phyloP scores from a whole-genome alignment of 2,329 filamentous ascomycete species.

The Fusarium sp. region DNA sequence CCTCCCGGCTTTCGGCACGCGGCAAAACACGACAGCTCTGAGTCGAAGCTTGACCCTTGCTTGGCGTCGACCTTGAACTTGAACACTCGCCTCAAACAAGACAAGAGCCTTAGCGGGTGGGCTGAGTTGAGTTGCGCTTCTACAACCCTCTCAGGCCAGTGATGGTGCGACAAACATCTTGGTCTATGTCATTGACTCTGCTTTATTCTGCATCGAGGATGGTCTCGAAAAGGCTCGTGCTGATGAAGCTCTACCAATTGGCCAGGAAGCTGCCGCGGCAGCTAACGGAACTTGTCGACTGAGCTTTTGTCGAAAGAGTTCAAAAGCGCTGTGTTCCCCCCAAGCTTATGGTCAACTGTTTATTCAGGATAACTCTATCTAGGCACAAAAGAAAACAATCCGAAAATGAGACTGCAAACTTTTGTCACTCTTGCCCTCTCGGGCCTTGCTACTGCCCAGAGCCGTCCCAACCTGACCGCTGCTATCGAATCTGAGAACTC shows the following conservation, averaged over 20 bases:
- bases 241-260: constrained; percentile 26
- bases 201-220: constrained; percentile 18
- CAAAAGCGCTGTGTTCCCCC: constrained; percentile 20
- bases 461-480: constrained; percentile 41
- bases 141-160: constrained; percentile 27
- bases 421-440: constrained; percentile 38
- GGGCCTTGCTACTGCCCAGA: constrained; percentile 40
- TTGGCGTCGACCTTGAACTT: not conserved
- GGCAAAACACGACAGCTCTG: constrained; percentile 21
- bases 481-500: constrained; percentile 46
- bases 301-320: constrained; percentile 7
- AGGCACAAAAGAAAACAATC: not conserved
- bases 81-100: constrained; percentile 4
- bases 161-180: constrained; percentile 28
- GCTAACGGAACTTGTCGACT: constrained; percentile 3
- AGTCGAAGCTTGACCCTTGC: not conserved
- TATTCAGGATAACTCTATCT: constrained; percentile 11
- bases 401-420: constrained; percentile 42
- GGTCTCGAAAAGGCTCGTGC: constrained; percentile 24
- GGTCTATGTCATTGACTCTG: constrained; percentile 46
- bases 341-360: not conserved
- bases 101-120: constrained; percentile 26
- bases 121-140: constrained; percentile 27
- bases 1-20: constrained; percentile 20
- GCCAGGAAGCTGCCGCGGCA: constrained; percentile 20